A percentile compares a stretch with the other conserved stretches of the same genome.
These are phyloP conservation scores for Nannizziopsis arthrosporioides DNA, from an alignment of 2,329 filamentous ascomycete genomes.

Conservation along the genomic window DNA sequence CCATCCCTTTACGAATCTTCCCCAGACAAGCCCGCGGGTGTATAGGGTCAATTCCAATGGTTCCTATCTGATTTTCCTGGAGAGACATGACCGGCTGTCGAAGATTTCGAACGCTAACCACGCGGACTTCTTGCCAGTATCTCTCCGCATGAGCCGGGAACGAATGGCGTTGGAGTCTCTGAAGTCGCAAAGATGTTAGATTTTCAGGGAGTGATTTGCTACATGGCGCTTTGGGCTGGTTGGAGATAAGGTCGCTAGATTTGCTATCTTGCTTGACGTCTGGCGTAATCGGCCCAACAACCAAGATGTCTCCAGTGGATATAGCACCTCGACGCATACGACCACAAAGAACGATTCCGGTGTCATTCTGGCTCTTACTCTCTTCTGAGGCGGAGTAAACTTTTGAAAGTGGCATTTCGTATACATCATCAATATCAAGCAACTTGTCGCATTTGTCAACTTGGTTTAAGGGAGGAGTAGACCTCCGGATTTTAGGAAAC, in stretches of 20 bases:
- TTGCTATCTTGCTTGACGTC: slow-evolving; percentile 33
- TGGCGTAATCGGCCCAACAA: slow-evolving; percentile 61
- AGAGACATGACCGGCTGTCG: slow-evolving; percentile 69
- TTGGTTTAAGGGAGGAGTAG: slow-evolving; percentile 12
- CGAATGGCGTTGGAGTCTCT: slow-evolving; percentile 16
- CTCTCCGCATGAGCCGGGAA: slow-evolving; percentile 42
- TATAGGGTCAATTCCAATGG: slow-evolving; percentile 57
- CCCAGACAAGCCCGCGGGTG: slow-evolving; percentile 20
- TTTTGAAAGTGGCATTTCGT: slow-evolving; percentile 58
- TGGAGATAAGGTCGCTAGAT: slow-evolving; percentile 14
- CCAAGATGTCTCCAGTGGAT: slow-evolving; percentile 62
- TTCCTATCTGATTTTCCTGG: slow-evolving; percentile 73
- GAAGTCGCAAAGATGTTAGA: slow-evolving; percentile 25
- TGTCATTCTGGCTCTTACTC: slow-evolving; percentile 34
- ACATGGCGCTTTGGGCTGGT: slow-evolving; percentile 18
- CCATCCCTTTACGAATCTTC: slow-evolving; percentile 64
- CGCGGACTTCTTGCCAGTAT: slow-evolving; percentile 70
- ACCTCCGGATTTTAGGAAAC: slow-evolving; percentile 43
- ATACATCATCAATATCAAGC: slow-evolving; percentile 87
- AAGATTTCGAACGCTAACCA: slow-evolving; percentile 80
- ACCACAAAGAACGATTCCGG: slow-evolving; percentile 69
- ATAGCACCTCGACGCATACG: slow-evolving; percentile 69
- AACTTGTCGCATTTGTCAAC: slow-evolving; percentile 49
- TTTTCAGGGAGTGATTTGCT: slow-evolving; percentile 27
- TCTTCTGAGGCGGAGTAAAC: slow-evolving; percentile 35